phyloP scores from a whole-genome alignment of 805 yeast species.

The Tetrapisispora namnaoensis region DNA sequence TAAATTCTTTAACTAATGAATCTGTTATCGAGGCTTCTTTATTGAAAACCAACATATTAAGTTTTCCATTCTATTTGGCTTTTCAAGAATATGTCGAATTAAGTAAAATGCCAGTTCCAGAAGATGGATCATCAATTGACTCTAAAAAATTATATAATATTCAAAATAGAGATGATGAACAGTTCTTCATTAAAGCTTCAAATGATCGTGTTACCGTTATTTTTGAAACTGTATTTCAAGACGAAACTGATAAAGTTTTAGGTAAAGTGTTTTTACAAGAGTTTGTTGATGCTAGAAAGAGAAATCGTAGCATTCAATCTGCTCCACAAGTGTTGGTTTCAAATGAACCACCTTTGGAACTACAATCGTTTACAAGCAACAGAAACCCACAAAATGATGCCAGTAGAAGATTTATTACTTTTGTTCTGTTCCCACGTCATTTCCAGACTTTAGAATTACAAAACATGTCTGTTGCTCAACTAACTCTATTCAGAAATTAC shows the following conservation, averaged over 20 bases:
- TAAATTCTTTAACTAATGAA: conserved; percentile 41
- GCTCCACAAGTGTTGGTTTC: conserved; percentile 97
- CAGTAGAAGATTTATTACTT: conserved; percentile 40
- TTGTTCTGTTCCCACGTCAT: conserved; percentile 78
- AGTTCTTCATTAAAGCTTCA: conserved; percentile 82
- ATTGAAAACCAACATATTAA: conserved; percentile 77
- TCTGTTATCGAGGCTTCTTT: conserved; percentile 59
- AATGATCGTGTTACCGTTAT: conserved; percentile 95
- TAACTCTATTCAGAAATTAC: conserved; percentile 87
- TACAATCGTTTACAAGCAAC: conserved; percentile 28
- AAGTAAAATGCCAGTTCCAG: conserved; percentile 30
- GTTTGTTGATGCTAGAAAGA: conserved; percentile 89
- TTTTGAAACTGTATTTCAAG: conserved; percentile 88
- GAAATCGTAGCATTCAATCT: conserved; percentile 88
- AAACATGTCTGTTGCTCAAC: conserved; percentile 56
- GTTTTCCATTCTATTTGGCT: conserved; percentile 87
- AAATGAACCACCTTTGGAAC: conserved; percentile 90
- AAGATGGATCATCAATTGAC: conserved; percentile 17
- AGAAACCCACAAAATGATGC: conserved; percentile 24
- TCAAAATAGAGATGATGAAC: conserved; percentile 87
- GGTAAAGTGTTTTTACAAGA: conserved; percentile 88
- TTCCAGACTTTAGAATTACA: conserved; percentile 51
- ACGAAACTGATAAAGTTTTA: conserved; percentile 89
- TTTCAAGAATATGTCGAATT: conserved; percentile 69
- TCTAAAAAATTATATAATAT: conserved; percentile 31